Percentiles rank a stretch among this genome's conserved stretches.
Evolutionary conservation across 2,329 filamentous ascomycete species (phyloP).

Genomic region (Cercospora sp.): DNA sequence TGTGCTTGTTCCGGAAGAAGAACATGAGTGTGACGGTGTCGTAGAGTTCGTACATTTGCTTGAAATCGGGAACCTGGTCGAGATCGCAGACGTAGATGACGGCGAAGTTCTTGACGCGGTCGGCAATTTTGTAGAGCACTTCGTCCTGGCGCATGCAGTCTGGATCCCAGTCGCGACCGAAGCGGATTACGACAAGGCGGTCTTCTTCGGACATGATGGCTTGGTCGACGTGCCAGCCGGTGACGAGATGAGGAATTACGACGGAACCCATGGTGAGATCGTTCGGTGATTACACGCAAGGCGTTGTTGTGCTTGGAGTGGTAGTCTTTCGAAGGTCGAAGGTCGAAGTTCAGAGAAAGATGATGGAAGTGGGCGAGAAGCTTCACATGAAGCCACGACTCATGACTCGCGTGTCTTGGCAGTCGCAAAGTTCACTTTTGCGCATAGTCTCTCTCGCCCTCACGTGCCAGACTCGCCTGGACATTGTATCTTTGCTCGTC

Average conservation of each 20-base stretch:
- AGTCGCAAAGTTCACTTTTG: slow-evolving; percentile 7
- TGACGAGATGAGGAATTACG: slow-evolving; percentile 84
- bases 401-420: slow-evolving; percentile 7
- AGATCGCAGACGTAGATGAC: slow-evolving; percentile 94
- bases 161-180: slow-evolving; percentile 81
- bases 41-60: slow-evolving; percentile 82
- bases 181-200: slow-evolving; percentile 87
- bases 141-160: slow-evolving; percentile 87
- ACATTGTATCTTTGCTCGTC: neutral
- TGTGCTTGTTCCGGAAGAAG: slow-evolving; percentile 98
- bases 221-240: slow-evolving; percentile 98
- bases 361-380: neutral
- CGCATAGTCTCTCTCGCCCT: neutral
- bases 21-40: slow-evolving; percentile 95
- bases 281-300: neutral
- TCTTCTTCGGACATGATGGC: slow-evolving; percentile 90
- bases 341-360: neutral
- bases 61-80: slow-evolving; percentile 88
- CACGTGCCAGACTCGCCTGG: neutral
- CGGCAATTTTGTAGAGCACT: slow-evolving; percentile 90
- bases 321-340: neutral
- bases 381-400: neutral
- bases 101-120: slow-evolving; percentile 89
- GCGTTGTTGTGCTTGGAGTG: neutral
- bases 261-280: slow-evolving; percentile 69